Evolutionary conservation across 805 yeast genomes (phyloP).

Genomic region (Candida ortonii): DNA sequence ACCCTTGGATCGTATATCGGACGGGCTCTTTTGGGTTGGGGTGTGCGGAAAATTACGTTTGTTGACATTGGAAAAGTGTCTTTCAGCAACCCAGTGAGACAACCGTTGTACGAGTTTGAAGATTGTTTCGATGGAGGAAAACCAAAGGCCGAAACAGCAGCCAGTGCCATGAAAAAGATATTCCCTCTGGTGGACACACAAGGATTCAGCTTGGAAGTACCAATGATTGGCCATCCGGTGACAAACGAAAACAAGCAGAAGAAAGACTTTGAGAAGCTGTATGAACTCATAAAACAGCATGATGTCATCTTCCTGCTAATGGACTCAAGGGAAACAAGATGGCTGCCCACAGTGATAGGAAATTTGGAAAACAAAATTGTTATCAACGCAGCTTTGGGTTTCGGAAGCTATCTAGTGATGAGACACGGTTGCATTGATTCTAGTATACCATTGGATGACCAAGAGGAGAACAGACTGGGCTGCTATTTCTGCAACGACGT

Average conservation of each 20-base stretch:
- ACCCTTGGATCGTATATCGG: constrained; percentile 92
- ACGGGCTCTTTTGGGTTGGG: constrained; percentile 90
- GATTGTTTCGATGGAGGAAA: constrained; percentile 77
- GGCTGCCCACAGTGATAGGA: constrained; percentile 93
- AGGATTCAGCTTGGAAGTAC: constrained; percentile 73
- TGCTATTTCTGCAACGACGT: constrained; percentile 97
- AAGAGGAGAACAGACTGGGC: constrained; percentile 54
- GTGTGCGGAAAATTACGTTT: constrained; percentile 78
- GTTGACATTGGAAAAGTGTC: constrained; percentile 90
- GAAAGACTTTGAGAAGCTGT: constrained; percentile 51
- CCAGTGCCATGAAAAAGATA: constrained; percentile 63
- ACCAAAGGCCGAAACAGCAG: constrained; percentile 78
- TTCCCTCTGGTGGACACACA: constrained; percentile 71
- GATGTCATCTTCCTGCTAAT: constrained; percentile 79
- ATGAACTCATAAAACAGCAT: constrained; percentile 54
- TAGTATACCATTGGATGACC: constrained; percentile 20
- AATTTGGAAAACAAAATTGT: constrained; percentile 66
- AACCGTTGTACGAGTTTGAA: constrained; percentile 77
- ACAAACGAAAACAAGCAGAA: constrained; percentile 51
- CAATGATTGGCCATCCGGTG: constrained; percentile 94
- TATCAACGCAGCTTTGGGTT: constrained; percentile 91
- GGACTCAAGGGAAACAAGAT: constrained; percentile 94
- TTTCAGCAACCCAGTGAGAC: constrained; percentile 93
- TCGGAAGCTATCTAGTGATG: constrained; percentile 91
- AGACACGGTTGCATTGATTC: constrained; percentile 67